Conservation (phyloP, 345 rosid species). For the Eucalyptus albens region DNA sequence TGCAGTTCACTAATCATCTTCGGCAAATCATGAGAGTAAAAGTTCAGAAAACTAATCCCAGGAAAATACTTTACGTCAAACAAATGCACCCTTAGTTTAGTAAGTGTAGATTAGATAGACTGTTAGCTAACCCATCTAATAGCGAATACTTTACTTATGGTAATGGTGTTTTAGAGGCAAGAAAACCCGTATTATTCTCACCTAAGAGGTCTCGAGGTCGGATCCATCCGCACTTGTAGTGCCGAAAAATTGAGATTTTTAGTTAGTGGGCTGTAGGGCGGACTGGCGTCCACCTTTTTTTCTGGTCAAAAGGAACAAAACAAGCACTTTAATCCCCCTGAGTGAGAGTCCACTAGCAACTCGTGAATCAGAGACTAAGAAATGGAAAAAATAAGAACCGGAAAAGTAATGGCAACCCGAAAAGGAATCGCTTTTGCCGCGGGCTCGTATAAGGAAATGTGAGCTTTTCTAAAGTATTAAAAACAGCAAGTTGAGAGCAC, state of each 20-base stretch:
- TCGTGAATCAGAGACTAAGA: not conserved
- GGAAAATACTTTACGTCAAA: too few relatives aligned
- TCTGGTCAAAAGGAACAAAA: not conserved
- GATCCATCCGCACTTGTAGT: not conserved
- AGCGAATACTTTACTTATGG: not conserved
- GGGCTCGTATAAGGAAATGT: not conserved
- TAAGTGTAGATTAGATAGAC: not conserved
- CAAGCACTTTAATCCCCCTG: not conserved
- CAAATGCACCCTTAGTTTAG: not conserved
- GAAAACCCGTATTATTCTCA: not conserved
- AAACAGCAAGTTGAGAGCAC: not conserved
- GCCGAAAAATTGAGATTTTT: not conserved
- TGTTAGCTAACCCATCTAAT: not conserved
- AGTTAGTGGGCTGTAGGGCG: not conserved
- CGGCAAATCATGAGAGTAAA: too few relatives aligned
- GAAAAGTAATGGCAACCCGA: not conserved
- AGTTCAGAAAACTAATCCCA: rapidly evolving
- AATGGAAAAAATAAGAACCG: not conserved
- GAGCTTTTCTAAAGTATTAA: not conserved
- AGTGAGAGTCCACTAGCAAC: not conserved
- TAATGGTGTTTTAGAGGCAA: not conserved
- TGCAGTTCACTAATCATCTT: too few relatives aligned
- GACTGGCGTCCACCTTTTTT: not conserved
- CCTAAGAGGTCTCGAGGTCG: not conserved
- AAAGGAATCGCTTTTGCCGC: not conserved